phyloP scores from a whole-genome alignment of 306 rosid species.

The Quercus ilex region DNA sequence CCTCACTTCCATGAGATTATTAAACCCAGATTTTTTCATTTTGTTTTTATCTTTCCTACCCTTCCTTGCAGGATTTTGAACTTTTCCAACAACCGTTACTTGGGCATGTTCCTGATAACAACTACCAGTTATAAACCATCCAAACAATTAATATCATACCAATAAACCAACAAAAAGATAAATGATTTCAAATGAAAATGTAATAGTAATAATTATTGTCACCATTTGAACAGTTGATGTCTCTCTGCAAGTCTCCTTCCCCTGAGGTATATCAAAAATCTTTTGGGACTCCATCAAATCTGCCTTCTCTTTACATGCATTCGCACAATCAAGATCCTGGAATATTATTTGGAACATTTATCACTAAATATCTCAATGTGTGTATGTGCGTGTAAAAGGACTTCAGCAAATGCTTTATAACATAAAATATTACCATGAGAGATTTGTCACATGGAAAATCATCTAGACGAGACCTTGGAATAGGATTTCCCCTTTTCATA shows the following conservation, averaged over 20 bases:
- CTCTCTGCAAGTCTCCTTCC: conserved; percentile 38
- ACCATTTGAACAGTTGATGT: conserved; percentile 49
- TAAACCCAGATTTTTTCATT: conserved; percentile 37
- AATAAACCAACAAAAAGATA: conserved; percentile 34
- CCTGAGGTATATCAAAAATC: conserved; percentile 31
- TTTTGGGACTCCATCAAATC: conserved; percentile 34
- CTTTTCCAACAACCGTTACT: conserved; percentile 41
- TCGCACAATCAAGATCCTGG: conserved; percentile 49
- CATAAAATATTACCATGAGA: conserved; percentile 42
- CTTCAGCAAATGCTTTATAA: conserved; percentile 20
- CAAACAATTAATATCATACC: conserved; percentile 29
- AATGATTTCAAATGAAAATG: conserved; percentile 18
- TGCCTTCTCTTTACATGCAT: conserved; percentile 41
- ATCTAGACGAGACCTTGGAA: conserved; percentile 32
- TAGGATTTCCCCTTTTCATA: conserved; percentile 50
- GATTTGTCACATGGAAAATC: conserved; percentile 33
- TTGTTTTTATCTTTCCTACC: conserved; percentile 59
- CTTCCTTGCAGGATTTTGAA: conserved; percentile 57
- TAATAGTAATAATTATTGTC: conserved; percentile 15
- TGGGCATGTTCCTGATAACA: conserved; percentile 62
- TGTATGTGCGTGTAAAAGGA: conserved; percentile 22
- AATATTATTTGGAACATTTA: conserved; percentile 36
- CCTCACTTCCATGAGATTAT: conserved; percentile 26
- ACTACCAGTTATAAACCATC: conserved; percentile 49
- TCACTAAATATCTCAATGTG: conserved; percentile 27